Evolutionary conservation across 1,284 basidiomycete genomes (phyloP).

Genomic region (Ceratobasidium sp.): DNA sequence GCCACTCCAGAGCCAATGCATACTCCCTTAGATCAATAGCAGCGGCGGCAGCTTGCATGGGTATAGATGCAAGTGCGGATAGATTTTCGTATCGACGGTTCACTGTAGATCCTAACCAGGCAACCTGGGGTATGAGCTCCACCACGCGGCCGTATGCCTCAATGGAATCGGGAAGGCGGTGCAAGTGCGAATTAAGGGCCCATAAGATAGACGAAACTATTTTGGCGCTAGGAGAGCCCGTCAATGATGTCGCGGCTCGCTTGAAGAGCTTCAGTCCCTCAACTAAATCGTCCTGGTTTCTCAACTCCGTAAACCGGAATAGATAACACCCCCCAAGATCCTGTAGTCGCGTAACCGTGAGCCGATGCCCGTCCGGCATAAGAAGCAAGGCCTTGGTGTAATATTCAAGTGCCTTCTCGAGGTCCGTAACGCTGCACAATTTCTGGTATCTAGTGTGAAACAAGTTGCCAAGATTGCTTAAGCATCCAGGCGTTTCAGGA

Average conservation of each 20-base stretch:
- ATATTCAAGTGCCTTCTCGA: background rate
- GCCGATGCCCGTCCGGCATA: background rate
- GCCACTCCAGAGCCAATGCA: conserved; percentile 51
- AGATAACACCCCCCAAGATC: background rate
- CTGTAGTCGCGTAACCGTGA: background rate
- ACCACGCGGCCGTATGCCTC: conserved; percentile 9
- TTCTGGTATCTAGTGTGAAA: background rate
- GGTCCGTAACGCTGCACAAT: background rate
- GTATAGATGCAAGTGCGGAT: background rate
- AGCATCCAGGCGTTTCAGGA: background rate
- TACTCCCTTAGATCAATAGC: background rate
- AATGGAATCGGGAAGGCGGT: background rate
- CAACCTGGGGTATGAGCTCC: conserved; percentile 10
- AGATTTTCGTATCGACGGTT: conserved; percentile 9
- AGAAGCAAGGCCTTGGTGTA: background rate
- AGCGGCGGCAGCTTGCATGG: conserved; percentile 15
- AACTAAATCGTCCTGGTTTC: background rate
- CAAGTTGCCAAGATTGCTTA: background rate
- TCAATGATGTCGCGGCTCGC: background rate
- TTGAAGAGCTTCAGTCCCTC: no score
- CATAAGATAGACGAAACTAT: background rate
- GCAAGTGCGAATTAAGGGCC: background rate
- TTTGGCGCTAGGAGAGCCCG: background rate
- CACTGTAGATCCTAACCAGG: conserved; percentile 28
- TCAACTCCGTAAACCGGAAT: no score